Percentiles rank a stretch among this genome's conserved stretches.
phyloP scores from a whole-genome alignment of 1,284 basidiomycete species.

The Porodaedalea pini region DNA sequence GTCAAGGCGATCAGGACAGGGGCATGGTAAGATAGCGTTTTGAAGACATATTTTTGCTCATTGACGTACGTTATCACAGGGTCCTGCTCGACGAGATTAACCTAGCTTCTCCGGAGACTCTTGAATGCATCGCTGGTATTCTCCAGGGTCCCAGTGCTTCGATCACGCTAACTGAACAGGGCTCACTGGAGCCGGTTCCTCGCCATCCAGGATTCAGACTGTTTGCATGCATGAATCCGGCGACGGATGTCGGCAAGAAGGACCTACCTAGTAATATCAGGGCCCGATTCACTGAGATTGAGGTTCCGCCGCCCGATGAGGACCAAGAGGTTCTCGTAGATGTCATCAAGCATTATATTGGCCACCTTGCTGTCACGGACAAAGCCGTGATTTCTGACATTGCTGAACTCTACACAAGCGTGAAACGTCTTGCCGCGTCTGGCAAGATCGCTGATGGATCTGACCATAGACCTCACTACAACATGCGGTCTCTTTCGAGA shows the following conservation, averaged over 20 bases:
- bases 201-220: slow-evolving; percentile 95
- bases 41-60: slow-evolving; percentile 14
- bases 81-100: slow-evolving; percentile 97
- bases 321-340: slow-evolving; percentile 87
- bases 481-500: slow-evolving; percentile 92
- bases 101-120: slow-evolving; percentile 89
- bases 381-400: slow-evolving; percentile 87
- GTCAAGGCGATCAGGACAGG: slow-evolving; percentile 89
- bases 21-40: slow-evolving; percentile 70
- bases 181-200: slow-evolving; percentile 85
- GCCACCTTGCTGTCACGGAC: slow-evolving; percentile 80
- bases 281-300: slow-evolving; percentile 92
- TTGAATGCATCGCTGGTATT: slow-evolving; percentile 88
- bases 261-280: slow-evolving; percentile 91
- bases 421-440: slow-evolving; percentile 76
- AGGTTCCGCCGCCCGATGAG: slow-evolving; percentile 89
- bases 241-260: slow-evolving; percentile 98
- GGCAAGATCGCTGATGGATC: slow-evolving; percentile 93
- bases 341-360: slow-evolving; percentile 91
- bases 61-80: slow-evolving; percentile 43
- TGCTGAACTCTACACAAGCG: slow-evolving; percentile 85
- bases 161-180: slow-evolving; percentile 91
- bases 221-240: slow-evolving; percentile 99
- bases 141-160: slow-evolving; percentile 85
- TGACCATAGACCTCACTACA: slow-evolving; percentile 95